Percentiles rank a stretch among this genome's conserved stretches.
Evolutionary conservation across 805 yeast genomes (phyloP).

Genomic region (Priceomyces carsonii): DNA sequence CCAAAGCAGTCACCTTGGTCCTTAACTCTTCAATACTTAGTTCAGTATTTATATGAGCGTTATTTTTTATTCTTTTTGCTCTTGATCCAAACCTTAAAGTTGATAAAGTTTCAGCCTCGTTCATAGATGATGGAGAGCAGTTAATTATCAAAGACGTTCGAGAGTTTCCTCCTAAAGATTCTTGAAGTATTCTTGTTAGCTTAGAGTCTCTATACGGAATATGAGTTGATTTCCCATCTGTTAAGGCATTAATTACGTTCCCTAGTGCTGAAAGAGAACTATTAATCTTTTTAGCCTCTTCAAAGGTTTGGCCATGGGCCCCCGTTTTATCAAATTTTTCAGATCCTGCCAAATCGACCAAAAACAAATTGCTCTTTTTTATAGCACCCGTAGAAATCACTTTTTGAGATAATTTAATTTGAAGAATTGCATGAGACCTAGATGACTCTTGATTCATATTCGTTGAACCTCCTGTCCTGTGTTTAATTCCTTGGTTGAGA

Average conservation of each 20-base stretch:
- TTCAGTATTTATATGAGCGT: slow-evolving; percentile 64
- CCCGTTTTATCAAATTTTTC: slow-evolving; percentile 80
- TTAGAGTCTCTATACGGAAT: slow-evolving; percentile 79
- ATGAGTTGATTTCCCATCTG: slow-evolving; percentile 66
- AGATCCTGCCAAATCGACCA: slow-evolving; percentile 87
- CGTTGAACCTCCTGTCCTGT: slow-evolving; percentile 61
- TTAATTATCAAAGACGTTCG: slow-evolving; percentile 72
- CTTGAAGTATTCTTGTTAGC: slow-evolving; percentile 74
- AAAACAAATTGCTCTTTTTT: slow-evolving; percentile 62
- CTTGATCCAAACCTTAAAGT: slow-evolving; percentile 74
- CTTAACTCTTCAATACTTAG: slow-evolving; percentile 51
- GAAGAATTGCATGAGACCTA: slow-evolving; percentile 79
- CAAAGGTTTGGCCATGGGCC: slow-evolving; percentile 67
- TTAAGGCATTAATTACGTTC: slow-evolving; percentile 74
- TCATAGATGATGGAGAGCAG: slow-evolving; percentile 62
- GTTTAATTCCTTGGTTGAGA: slow-evolving; percentile 57
- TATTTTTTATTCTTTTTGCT: slow-evolving; percentile 67
- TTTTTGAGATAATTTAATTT: slow-evolving; percentile 65
- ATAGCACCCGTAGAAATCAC: slow-evolving; percentile 53
- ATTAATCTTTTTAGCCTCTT: slow-evolving; percentile 85
- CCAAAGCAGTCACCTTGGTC: slow-evolving; percentile 36
- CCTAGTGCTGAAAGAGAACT: slow-evolving; percentile 77
- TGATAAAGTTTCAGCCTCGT: slow-evolving; percentile 66
- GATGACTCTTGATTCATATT: slow-evolving; percentile 73
- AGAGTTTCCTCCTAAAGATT: slow-evolving; percentile 81